phyloP scores from a whole-genome alignment of 192 early-diverging fungal species.

The Backusella psychrophila region DNA sequence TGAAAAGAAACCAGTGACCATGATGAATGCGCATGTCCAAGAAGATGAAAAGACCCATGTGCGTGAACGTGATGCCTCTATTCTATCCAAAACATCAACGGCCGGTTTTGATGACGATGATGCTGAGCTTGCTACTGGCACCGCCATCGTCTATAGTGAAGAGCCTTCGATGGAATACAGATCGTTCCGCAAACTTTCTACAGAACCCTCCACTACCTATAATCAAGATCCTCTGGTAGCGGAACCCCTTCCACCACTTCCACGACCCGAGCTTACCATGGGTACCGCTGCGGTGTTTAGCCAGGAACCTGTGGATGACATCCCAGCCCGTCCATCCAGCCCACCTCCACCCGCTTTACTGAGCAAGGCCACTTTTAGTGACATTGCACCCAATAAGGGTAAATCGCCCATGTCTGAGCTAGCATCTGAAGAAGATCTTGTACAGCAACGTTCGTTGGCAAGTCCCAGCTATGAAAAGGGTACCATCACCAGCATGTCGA shows the following conservation, averaged over 20 bases:
- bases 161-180: background rate
- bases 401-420: background rate
- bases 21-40: background rate
- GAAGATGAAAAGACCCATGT: background rate
- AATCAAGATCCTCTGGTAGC: background rate
- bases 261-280: background rate
- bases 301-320: background rate
- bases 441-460: background rate
- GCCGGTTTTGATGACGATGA: background rate
- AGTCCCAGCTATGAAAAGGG: background rate
- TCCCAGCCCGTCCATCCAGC: background rate
- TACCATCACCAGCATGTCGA: background rate
- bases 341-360: constrained; percentile 1
- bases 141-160: background rate
- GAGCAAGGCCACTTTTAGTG: background rate
- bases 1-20: background rate
- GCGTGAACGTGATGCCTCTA: background rate
- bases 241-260: background rate
- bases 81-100: background rate
- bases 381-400: background rate
- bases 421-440: background rate
- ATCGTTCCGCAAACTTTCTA: background rate
- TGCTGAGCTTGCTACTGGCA: background rate
- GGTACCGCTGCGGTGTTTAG: background rate
- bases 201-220: background rate